These are phyloP conservation scores for Aspergillus homomorphus DNA, from an alignment of 495 filamentous ascomycete species.

Conservation along the genomic window DNA sequence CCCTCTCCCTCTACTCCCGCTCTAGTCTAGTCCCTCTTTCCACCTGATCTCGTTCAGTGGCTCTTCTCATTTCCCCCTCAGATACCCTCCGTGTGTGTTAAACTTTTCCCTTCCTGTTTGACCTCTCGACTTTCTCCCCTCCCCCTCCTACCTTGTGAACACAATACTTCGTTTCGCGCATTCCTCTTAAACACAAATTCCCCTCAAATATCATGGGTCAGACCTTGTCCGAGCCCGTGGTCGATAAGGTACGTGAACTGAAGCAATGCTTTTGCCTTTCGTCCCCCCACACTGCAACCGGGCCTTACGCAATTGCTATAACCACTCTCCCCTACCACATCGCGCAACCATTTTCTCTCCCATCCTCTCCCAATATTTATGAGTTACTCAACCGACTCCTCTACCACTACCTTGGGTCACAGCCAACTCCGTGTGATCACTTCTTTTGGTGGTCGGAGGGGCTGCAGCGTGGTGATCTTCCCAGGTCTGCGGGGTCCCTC, in stretches of 20 bases:
- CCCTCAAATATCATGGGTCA: constrained; percentile 73
- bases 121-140: constrained; percentile 3
- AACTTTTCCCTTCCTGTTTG: background rate
- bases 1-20: constrained; percentile 10
- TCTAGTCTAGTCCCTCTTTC: background rate
- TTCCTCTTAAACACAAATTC: background rate
- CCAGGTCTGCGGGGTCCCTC: constrained; percentile 23
- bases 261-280: constrained; percentile 23
- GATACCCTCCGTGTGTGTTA: constrained; percentile 6
- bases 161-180: background rate
- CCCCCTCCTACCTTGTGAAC: background rate
- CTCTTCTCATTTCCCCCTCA: constrained; percentile 1
- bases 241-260: constrained; percentile 81
- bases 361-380: background rate
- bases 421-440: constrained; percentile 5
- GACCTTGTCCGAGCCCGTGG: constrained; percentile 97
- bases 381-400: background rate
- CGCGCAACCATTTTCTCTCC: background rate
- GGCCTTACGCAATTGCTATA: constrained; percentile 18
- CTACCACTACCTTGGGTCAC: background rate
- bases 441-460: constrained; percentile 11
- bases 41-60: background rate
- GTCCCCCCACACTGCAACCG: constrained; percentile 32
- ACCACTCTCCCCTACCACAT: constrained; percentile 11
- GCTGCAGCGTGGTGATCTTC: constrained; percentile 15